Evolutionary conservation across 805 yeast species (phyloP).

Genomic region (Debaryomyces hansenii): DNA sequence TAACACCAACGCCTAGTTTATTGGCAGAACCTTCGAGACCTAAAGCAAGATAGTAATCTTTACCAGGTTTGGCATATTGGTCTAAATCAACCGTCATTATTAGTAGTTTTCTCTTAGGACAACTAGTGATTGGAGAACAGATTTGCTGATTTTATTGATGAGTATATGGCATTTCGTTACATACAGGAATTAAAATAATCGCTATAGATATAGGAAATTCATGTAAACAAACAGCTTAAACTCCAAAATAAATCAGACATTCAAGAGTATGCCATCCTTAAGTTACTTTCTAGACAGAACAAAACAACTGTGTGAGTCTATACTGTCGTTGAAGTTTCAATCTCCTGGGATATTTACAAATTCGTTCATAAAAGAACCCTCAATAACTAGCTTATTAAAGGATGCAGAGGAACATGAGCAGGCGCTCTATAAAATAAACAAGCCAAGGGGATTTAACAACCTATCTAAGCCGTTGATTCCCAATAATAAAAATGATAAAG

Average conservation of each 20-base stretch:
- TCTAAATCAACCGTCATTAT: slow-evolving; percentile 49
- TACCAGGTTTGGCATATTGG: slow-evolving; percentile 38
- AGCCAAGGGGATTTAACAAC: slow-evolving; percentile 9
- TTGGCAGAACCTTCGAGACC: slow-evolving; percentile 98
- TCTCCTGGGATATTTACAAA: slow-evolving; percentile 67
- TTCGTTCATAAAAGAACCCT: slow-evolving; percentile 53
- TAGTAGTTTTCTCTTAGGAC: neutral
- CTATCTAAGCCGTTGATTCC: neutral
- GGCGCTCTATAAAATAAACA: slow-evolving; percentile 46
- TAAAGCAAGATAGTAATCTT: slow-evolving; percentile 63
- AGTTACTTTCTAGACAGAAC: slow-evolving; percentile 29
- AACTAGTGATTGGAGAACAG: too few species aligned
- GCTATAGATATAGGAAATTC: neutral
- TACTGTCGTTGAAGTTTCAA: slow-evolving; percentile 47
- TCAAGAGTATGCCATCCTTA: slow-evolving; percentile 15
- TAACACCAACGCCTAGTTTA: slow-evolving; percentile 91
- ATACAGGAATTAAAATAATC: neutral
- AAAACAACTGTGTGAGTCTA: slow-evolving; percentile 38
- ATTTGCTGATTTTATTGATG: too few species aligned
- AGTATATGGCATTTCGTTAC: neutral
- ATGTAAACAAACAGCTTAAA: slow-evolving; percentile 3
- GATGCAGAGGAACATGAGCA: slow-evolving; percentile 58
- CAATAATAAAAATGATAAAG: neutral
- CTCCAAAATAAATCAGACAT: neutral
- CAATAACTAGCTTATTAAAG: slow-evolving; percentile 55